phyloP scores from a whole-genome alignment of 768 basidiomycete genomes.

The Lactarius tabidus region DNA sequence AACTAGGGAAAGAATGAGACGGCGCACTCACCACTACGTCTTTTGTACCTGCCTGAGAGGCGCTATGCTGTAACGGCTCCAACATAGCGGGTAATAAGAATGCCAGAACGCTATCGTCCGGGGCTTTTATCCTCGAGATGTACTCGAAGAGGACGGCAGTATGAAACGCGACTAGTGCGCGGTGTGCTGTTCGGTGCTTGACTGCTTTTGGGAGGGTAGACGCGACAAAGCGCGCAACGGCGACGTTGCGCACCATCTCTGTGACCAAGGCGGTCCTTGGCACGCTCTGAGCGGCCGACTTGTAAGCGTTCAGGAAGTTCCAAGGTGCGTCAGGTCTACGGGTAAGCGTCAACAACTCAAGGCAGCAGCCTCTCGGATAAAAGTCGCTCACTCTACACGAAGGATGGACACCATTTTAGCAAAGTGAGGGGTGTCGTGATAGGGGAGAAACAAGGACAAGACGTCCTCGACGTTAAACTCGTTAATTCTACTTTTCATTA shows the following conservation, averaged over 20 bases:
- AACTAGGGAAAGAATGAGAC: not conserved
- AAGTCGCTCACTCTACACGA: constrained; percentile 55
- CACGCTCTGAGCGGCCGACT: constrained; percentile 72
- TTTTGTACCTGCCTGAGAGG: constrained; percentile 29
- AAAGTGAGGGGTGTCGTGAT: constrained; percentile 93
- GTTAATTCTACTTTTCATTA: constrained; percentile 56
- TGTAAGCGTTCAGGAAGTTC: constrained; percentile 69
- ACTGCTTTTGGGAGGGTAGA: constrained; percentile 58
- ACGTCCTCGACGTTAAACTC: constrained; percentile 86
- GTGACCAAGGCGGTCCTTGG: constrained; percentile 67
- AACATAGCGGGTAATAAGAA: constrained; percentile 62
- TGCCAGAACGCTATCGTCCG: constrained; percentile 66
- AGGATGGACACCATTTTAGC: constrained; percentile 89
- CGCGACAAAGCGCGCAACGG: constrained; percentile 68
- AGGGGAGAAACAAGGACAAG: constrained; percentile 83
- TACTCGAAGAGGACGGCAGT: constrained; percentile 77
- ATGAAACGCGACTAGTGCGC: constrained; percentile 78
- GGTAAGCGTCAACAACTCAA: constrained; percentile 5
- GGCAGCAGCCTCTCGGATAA: not conserved
- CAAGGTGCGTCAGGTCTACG: constrained; percentile 57
- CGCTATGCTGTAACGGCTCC: constrained; percentile 44
- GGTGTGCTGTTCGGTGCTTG: constrained; percentile 45
- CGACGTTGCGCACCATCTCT: constrained; percentile 68
- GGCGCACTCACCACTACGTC: constrained; percentile 51
- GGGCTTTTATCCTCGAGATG: constrained; percentile 50